These are phyloP conservation scores for Aspergillus ibericus DNA, from an alignment of 2,329 filamentous ascomycete genomes.

Conservation along the genomic window DNA sequence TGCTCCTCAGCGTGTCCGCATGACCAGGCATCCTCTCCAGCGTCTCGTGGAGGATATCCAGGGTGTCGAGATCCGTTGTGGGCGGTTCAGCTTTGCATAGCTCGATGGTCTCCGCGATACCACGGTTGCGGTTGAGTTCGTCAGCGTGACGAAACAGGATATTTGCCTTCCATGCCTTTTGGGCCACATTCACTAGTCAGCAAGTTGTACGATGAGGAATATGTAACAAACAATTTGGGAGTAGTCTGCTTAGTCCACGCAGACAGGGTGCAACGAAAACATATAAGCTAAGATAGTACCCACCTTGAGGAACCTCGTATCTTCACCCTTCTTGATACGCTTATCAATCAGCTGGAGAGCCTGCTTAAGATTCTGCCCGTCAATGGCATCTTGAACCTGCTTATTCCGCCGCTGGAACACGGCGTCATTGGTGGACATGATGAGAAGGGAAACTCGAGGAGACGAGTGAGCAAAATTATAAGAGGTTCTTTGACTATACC, in stretches of 20 bases:
- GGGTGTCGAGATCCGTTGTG: conserved; percentile 46
- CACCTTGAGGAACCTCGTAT: conserved; percentile 44
- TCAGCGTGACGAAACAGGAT: conserved; percentile 44
- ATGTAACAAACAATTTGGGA: not conserved
- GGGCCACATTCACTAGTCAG: conserved; percentile 7
- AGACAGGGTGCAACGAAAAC: not conserved
- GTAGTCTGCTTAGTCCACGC: not conserved
- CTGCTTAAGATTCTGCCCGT: conserved; percentile 50
- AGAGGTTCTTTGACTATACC: not conserved
- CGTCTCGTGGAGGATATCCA: conserved; percentile 45
- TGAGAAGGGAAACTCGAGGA: not conserved
- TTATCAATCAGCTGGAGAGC: conserved; percentile 52
- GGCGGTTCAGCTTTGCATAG: conserved; percentile 45
- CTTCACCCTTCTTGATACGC: conserved; percentile 56
- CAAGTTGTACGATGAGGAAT: not conserved
- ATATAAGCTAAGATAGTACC: conserved; percentile 8
- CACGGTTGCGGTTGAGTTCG: conserved; percentile 43
- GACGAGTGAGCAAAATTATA: not conserved
- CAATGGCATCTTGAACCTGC: conserved; percentile 51
- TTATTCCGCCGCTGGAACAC: conserved; percentile 49
- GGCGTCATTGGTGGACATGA: conserved; percentile 35
- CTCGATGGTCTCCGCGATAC: conserved; percentile 44
- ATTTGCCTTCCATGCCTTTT: conserved; percentile 46
- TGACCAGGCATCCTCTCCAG: conserved; percentile 38
- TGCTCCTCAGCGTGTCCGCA: conserved; percentile 33